phyloP scores from a whole-genome alignment of 2,329 filamentous ascomycete species.

The Thelonectria blattea region DNA sequence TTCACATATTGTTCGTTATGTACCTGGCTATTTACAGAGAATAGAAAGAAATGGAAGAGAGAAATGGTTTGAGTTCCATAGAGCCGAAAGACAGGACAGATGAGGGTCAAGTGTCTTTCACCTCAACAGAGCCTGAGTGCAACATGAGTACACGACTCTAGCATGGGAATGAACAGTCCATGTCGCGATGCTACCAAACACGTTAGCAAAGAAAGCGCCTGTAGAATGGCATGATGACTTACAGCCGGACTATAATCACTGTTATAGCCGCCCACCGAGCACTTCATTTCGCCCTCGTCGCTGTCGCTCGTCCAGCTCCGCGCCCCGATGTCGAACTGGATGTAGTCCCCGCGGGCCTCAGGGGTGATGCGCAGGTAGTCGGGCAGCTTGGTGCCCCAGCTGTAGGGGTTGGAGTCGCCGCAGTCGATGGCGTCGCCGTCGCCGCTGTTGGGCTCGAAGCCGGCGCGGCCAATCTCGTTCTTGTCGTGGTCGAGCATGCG shows the following conservation, averaged over 20 bases:
- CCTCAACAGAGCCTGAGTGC: no score
- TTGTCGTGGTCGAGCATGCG: conserved; percentile 2
- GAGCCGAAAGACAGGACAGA: no score
- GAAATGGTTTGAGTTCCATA: no score
- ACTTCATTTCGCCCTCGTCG: not conserved
- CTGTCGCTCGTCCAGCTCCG: not conserved
- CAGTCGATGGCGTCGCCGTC: not conserved
- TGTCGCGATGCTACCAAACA: not conserved
- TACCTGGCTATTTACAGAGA: no score
- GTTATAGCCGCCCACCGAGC: not conserved
- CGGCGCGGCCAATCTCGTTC: conserved; percentile 4
- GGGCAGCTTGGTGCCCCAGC: conserved; percentile 2
- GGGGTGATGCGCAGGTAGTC: conserved; percentile 1
- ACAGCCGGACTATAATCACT: not conserved
- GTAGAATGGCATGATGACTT: not conserved
- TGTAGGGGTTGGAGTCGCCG: not conserved
- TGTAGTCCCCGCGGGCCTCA: not conserved
- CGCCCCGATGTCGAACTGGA: conserved; percentile 6
- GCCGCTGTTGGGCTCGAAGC: conserved; percentile 2
- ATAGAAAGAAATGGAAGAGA: no score
- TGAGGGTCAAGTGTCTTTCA: no score
- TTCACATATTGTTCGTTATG: no score
- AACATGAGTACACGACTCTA: not conserved
- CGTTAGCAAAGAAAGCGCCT: not conserved
- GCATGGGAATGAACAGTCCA: not conserved